Base-by-base conservation (phyloP, 2,329 filamentous ascomycete species). In the Ophioceras dolichostomum region DNA sequence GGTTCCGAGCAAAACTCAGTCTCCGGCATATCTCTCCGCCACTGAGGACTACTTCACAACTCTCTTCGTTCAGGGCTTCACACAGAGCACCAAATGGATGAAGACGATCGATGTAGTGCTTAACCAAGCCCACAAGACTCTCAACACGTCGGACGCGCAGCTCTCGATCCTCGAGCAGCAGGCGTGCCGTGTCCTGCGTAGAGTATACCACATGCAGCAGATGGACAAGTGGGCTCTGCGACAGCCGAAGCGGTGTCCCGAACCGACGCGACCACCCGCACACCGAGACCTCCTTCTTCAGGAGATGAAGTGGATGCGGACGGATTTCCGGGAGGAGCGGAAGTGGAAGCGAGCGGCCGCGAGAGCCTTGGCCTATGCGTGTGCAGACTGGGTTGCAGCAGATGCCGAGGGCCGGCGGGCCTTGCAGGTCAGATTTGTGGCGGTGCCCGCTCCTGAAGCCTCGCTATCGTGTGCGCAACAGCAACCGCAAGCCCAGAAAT, bases 241-340 rank as follows among this genome's bases (percentile, higher is more conserved):
- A 37, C 91, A 98, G 52, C 77, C 88, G 31, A 85, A 93, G 52
- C 81, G 87, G 39, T 83, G 79, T 28, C 70, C 78, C 2, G 91
- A 98, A 56, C 88, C 89, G 4, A 68, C 74, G 4, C 75, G 86
- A 27, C 80, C 79, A 14, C 70, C 75, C 1, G 79, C 81, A 2
- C 89, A 96, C 47, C 84, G 80, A 73, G 91, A 98, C 59, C 71
- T 89, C 37, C 57, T 96, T 39, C 64, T 98, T 22, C 74, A 87
- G 47, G 88, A 98, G 62, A 85, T 89, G 73, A 94, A 88, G 56
- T 96, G 89, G 89, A 93, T 98, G 85, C 76, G 88, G 36, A 95
- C 87, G 2, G 91, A 98, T 58, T 96, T 95, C 51, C 74, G 83
- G 36, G 85, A 95, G 58, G 91, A 96, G 56, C 69, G 86, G 29